phyloP scores from a whole-genome alignment of 2,329 filamentous ascomycete genomes.

The Nigrograna mackinnonii region DNA sequence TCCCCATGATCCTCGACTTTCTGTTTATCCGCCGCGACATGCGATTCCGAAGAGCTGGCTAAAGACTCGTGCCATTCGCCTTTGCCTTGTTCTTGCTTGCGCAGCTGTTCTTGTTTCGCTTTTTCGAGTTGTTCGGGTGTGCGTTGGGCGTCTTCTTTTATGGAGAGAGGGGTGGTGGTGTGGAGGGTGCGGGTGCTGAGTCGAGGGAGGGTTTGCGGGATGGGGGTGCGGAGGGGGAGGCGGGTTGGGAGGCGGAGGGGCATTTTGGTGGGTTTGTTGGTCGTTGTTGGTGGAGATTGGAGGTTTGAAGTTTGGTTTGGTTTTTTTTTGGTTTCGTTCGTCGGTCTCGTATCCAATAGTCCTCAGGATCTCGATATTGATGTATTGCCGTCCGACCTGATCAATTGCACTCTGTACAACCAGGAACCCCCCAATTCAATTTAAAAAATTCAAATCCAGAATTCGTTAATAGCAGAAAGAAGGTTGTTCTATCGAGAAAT shows the following conservation, averaged over 20 bases:
- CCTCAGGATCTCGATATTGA: no score
- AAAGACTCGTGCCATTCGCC: slow-evolving; percentile 49
- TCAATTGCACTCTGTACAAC: no score
- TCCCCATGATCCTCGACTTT: slow-evolving; percentile 45
- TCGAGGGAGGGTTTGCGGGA: not conserved
- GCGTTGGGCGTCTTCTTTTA: slow-evolving; percentile 47
- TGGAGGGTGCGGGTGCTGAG: slow-evolving; percentile 1
- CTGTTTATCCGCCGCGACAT: slow-evolving; percentile 47
- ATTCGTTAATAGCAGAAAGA: no score
- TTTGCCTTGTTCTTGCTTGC: slow-evolving; percentile 47
- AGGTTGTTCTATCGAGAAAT: no score
- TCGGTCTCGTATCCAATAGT: no score
- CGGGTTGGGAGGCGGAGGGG: slow-evolving; percentile 8
- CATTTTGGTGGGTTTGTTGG: slow-evolving; percentile 9
- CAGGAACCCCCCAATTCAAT: no score
- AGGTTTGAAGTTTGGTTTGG: not conserved
- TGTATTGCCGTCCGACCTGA: no score
- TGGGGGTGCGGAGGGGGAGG: not conserved
- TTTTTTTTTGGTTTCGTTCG: no score
- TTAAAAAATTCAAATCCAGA: no score
- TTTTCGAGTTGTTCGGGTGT: slow-evolving; percentile 44
- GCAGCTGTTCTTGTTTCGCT: slow-evolving; percentile 49
- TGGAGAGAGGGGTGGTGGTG: slow-evolving; percentile 6
- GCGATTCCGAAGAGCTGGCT: slow-evolving; percentile 43
- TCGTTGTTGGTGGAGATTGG: not conserved